These are phyloP conservation scores for Echites panduratus DNA, from an alignment of 257 asterid genomes.

Conservation along the genomic window DNA sequence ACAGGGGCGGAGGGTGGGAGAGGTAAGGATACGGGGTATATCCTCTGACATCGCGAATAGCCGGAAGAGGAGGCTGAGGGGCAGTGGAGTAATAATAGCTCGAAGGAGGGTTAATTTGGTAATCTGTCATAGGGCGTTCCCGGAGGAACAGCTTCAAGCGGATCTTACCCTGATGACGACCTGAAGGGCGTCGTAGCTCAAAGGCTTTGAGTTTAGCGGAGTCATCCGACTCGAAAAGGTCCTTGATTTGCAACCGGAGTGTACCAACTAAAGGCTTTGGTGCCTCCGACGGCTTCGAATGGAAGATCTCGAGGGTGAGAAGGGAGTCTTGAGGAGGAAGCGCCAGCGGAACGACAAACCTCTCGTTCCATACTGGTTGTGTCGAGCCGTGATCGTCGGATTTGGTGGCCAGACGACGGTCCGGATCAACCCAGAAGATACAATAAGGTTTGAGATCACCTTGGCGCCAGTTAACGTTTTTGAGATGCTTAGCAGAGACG, in stretches of 20 bases:
- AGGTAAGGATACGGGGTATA: slow-evolving; percentile 37
- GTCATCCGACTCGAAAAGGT: slow-evolving; percentile 34
- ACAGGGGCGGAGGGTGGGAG: slow-evolving; percentile 33
- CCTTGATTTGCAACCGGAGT: slow-evolving; percentile 51
- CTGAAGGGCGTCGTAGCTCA: slow-evolving; percentile 76
- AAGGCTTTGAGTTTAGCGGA: slow-evolving; percentile 25
- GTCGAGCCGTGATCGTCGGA: slow-evolving; percentile 68
- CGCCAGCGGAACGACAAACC: slow-evolving; percentile 55
- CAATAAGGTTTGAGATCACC: slow-evolving; percentile 82
- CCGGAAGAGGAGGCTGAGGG: slow-evolving; percentile 34
- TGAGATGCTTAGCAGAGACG: slow-evolving; percentile 79
- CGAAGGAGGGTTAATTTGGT: slow-evolving; percentile 60
- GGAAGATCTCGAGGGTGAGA: slow-evolving; percentile 73
- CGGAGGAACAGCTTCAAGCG: slow-evolving; percentile 50
- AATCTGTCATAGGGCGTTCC: slow-evolving; percentile 49
- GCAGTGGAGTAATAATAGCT: slow-evolving; percentile 50
- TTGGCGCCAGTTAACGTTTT: slow-evolving; percentile 83
- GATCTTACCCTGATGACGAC: slow-evolving; percentile 87
- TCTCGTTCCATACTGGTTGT: slow-evolving; percentile 85
- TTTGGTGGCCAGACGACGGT: slow-evolving; percentile 76
- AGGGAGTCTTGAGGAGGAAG: slow-evolving; percentile 41
- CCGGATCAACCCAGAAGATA: slow-evolving; percentile 81
- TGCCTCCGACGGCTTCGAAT: slow-evolving; percentile 76
- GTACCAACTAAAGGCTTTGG: slow-evolving; percentile 75
- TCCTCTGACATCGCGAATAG: slow-evolving; percentile 37